Evolutionary conservation across 2,329 filamentous ascomycete species (phyloP), one percentile per base, ranked within the genome.

Genomic region (Cordyceps tenuipes): DNA sequence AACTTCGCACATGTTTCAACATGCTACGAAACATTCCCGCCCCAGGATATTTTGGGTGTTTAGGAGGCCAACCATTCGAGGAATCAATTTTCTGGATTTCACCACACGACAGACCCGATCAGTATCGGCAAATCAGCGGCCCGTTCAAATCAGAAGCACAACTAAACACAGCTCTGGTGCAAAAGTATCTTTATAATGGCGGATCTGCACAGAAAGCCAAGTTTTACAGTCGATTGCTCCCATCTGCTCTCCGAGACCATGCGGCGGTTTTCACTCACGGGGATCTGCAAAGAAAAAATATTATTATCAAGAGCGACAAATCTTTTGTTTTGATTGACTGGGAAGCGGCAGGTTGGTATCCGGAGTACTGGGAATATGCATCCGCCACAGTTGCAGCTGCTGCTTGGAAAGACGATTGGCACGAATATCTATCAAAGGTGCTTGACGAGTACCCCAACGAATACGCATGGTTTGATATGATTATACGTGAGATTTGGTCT

Each of bases 311-410:
- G 17, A 43, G 57, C 12, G 63, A 65, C 26, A 63, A 62, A 3
- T 23, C 51, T n/a, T 8, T 60, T 8, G 54, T 63, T 3, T 57
- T 68, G 8, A 62, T 67, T 36, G 66, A 67, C 50, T 66, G 64
- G 66, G 66, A 68, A 43, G 61, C 59, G 47, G 62, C 66, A 5
- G 64, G 60, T 2, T 69, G 61, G 66, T 67, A 64, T 62, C 66
- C 65, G 2, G 23, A 15, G 0, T 69, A 65, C 48, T 68, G 63
- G 65, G 66, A 68, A 60, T 68, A 67, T 54, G 53, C 61, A 26
- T 46, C 47, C 5, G 64, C 62, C 12, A 65, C 51, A 23, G 63
- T 59, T 47, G 61, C 63, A 17, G 53, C 61, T 36, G 23, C 61
- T 29, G 34, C 56, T 56, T 69, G 61, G 63, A 59, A 60, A 3